Percentiles rank a stretch among this genome's conserved stretches.
Conservation (phyloP, 352 stramenopile genomes). For the Globisporangium abappressorium region DNA sequence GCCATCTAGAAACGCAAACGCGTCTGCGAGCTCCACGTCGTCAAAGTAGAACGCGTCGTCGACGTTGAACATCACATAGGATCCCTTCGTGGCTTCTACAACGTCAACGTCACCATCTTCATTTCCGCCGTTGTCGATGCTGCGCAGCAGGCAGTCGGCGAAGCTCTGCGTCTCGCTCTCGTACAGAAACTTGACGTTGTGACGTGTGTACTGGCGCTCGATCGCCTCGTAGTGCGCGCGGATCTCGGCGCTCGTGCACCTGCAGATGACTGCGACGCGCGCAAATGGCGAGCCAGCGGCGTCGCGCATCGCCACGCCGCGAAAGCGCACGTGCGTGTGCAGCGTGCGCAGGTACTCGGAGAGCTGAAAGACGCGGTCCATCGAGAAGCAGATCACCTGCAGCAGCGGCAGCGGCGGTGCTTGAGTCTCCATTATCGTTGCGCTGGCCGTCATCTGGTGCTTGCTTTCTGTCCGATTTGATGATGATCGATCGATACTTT, state of each 20-base stretch:
- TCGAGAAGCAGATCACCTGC: slow-evolving; percentile 61
- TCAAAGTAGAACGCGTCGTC: slow-evolving; percentile 66
- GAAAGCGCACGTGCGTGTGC: slow-evolving; percentile 27
- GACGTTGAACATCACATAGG: slow-evolving; percentile 48
- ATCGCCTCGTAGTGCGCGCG: slow-evolving; percentile 32
- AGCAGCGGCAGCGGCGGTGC: slow-evolving; percentile 15
- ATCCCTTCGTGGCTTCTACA: background rate
- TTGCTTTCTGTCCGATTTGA: background rate
- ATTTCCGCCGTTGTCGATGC: slow-evolving; percentile 15
- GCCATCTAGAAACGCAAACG: slow-evolving; percentile 19
- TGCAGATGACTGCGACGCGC: slow-evolving; percentile 31
- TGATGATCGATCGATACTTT: background rate
- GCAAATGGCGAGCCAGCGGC: slow-evolving; percentile 22
- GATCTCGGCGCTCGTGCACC: slow-evolving; percentile 32
- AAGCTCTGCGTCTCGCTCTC: slow-evolving; percentile 30
- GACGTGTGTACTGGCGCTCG: slow-evolving; percentile 20
- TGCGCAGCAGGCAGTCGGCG: slow-evolving; percentile 28
- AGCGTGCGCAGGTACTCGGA: slow-evolving; percentile 54
- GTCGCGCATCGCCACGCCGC: slow-evolving; percentile 22
- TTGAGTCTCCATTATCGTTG: background rate
- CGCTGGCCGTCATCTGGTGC: background rate
- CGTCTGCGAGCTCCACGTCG: slow-evolving; percentile 37
- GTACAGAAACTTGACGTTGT: slow-evolving; percentile 34
- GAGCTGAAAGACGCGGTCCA: slow-evolving; percentile 62
- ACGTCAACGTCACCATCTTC: background rate